A percentile compares a stretch with the other conserved stretches of the same genome.
Conservation (phyloP, 108 stramenopile species). For the Mayamaea pseudoterrestris region DNA sequence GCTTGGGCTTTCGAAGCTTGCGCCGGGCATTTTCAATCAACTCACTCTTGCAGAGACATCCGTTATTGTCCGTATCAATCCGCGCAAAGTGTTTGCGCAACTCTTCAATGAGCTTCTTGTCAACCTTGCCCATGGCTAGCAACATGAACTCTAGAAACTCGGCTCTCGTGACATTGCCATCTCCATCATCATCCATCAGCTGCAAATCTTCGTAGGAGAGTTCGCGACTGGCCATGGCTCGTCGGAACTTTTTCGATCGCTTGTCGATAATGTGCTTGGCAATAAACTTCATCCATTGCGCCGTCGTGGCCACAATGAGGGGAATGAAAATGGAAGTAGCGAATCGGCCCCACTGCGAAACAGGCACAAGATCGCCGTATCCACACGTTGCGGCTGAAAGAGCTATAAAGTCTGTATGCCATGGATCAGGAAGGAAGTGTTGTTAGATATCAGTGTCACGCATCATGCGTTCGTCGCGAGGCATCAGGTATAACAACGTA, state of each 20-base stretch:
- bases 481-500: too few species aligned
- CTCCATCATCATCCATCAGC: slow-evolving; percentile 14
- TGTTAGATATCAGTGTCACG: too few species aligned
- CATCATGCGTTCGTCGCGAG: too few species aligned
- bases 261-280: slow-evolving; percentile 27
- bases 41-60: too few species aligned
- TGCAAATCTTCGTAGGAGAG: slow-evolving; percentile 10
- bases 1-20: too few species aligned
- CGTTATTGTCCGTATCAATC: background rate
- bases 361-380: slow-evolving; percentile 17
- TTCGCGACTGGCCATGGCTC: background rate
- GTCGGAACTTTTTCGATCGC: slow-evolving; percentile 1
- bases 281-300: slow-evolving; percentile 28
- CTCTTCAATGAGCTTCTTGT: slow-evolving; percentile 11
- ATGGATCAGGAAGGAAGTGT: too few species aligned
- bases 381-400: slow-evolving; percentile 12
- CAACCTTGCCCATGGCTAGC: slow-evolving; percentile 13
- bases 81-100: background rate
- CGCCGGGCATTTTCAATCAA: too few species aligned
- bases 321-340: slow-evolving; percentile 41
- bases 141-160: slow-evolving; percentile 20
- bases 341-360: background rate
- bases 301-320: slow-evolving; percentile 41
- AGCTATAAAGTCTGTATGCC: too few species aligned
- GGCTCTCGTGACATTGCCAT: slow-evolving; percentile 4